phyloP scores from a whole-genome alignment of 495 filamentous ascomycete genomes.

The Penicillium pancosmium region DNA sequence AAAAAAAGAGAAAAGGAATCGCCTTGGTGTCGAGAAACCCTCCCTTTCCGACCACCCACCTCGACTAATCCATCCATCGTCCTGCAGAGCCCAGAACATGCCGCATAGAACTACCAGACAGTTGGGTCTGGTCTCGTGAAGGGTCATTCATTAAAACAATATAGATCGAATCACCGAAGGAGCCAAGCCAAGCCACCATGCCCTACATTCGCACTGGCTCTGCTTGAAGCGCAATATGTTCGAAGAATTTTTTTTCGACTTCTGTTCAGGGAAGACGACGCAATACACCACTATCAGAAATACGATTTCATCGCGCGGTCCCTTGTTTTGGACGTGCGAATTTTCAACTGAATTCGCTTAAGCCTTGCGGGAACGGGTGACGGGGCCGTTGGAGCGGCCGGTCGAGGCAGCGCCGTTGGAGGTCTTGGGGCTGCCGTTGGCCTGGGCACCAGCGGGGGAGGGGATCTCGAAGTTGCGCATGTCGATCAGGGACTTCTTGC shows the following conservation, averaged over 20 bases:
- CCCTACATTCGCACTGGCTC: slow-evolving; percentile 9
- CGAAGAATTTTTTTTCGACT: slow-evolving; percentile 19
- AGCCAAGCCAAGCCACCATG: slow-evolving; percentile 5
- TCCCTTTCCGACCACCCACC: slow-evolving; percentile 1
- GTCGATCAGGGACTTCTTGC: slow-evolving; percentile 54
- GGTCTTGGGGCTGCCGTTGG: slow-evolving; percentile 30
- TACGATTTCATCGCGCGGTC: not conserved
- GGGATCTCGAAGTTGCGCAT: slow-evolving; percentile 57
- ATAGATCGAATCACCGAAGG: slow-evolving; percentile 31
- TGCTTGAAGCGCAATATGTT: slow-evolving; percentile 17
- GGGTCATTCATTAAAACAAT: slow-evolving; percentile 50
- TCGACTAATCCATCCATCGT: slow-evolving; percentile 8
- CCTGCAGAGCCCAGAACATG: slow-evolving; percentile 24
- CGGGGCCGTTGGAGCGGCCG: slow-evolving; percentile 47
- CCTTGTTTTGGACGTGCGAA: not conserved
- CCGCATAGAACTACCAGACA: slow-evolving; percentile 31
- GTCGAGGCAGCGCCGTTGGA: slow-evolving; percentile 40
- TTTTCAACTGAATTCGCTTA: slow-evolving; percentile 27
- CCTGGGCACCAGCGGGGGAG: slow-evolving; percentile 27
- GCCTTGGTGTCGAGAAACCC: slow-evolving; percentile 9
- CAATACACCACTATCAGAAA: not conserved
- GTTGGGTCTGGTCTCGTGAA: slow-evolving; percentile 43
- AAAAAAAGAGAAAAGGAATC: slow-evolving; percentile 9
- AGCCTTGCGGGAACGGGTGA: slow-evolving; percentile 54
- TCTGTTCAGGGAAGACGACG: not conserved